Conservation (phyloP, 345 rosid genomes). For the Toxicodendron radicans region DNA sequence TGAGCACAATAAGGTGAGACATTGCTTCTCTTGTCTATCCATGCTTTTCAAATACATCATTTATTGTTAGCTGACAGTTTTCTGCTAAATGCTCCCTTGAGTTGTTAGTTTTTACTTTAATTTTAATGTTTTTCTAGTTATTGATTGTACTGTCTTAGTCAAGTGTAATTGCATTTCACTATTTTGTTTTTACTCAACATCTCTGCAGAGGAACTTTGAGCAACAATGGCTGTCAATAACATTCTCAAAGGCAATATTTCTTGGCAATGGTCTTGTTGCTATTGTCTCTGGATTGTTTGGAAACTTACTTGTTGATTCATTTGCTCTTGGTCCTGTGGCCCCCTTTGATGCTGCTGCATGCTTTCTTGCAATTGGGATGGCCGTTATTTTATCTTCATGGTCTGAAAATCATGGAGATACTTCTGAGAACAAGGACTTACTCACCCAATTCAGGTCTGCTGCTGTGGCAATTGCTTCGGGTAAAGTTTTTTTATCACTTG, state of each 20-base stretch:
- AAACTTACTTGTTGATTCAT: conserved; percentile 71
- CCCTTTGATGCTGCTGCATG: conserved; percentile 97
- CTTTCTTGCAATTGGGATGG: conserved; percentile 92
- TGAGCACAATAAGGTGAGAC: conserved; percentile 82
- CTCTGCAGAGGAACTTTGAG: conserved; percentile 79
- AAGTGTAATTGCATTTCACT: background rate
- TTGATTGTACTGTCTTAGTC: conserved; percentile 1
- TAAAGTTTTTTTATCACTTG: conserved; percentile 30
- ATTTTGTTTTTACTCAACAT: conserved; percentile 6
- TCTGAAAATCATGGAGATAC: conserved; percentile 87
- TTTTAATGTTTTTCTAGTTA: background rate
- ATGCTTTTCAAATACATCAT: conserved; percentile 3
- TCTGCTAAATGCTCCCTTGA: background rate
- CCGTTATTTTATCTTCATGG: conserved; percentile 79
- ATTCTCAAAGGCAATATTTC: conserved; percentile 91
- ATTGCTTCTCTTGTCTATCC: conserved; percentile 9
- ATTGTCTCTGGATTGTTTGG: conserved; percentile 84
- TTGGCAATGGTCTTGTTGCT: conserved; percentile 93
- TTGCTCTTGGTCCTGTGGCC: conserved; percentile 94
- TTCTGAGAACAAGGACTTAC: conserved; percentile 86
- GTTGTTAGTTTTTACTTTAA: background rate
- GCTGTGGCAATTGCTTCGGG: conserved; percentile 96
- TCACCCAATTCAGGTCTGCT: conserved; percentile 88
- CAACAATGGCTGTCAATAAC: conserved; percentile 90
- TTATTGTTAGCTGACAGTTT: conserved; percentile 1